phyloP scores from a whole-genome alignment of 345 rosid genomes.

The Cardamine occulta region DNA sequence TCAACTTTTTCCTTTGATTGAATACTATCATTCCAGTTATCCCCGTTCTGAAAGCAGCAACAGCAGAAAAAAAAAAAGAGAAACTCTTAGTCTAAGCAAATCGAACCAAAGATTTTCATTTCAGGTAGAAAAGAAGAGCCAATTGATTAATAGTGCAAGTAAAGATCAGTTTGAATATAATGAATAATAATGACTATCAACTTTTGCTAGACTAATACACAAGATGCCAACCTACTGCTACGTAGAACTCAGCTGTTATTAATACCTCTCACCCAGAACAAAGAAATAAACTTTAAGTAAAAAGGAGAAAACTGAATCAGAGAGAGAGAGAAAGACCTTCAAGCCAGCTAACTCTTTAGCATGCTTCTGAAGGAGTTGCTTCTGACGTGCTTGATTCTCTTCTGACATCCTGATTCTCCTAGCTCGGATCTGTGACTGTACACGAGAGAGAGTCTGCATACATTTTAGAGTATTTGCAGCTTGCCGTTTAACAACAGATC shows the following conservation, averaged over 20 bases:
- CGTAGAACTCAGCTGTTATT: neutral
- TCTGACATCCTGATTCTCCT: constrained; percentile 85
- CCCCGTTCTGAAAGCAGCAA: constrained; percentile 67
- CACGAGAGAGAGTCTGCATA: constrained; percentile 90
- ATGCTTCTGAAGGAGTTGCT: constrained; percentile 86
- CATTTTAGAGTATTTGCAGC: constrained; percentile 72
- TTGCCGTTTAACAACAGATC: constrained; percentile 82
- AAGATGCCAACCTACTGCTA: neutral
- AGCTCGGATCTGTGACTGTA: constrained; percentile 80
- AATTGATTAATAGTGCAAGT: neutral
- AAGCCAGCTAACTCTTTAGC: constrained; percentile 78
- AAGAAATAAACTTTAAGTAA: neutral
- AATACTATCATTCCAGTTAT: constrained; percentile 88
- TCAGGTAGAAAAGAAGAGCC: constrained; percentile 13
- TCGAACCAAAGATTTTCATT: neutral
- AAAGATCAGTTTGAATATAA: neutral
- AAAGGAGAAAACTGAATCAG: neutral
- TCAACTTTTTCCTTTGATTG: constrained; percentile 95
- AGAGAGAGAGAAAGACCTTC: constrained; percentile 47
- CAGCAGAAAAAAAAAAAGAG: neutral
- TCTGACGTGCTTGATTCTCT: constrained; percentile 93
- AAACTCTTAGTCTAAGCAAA: constrained; percentile 12
- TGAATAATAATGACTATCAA: neutral
- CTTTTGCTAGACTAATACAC: neutral
- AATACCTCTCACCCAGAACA: neutral